Evolutionary conservation across 2,329 filamentous ascomycete genomes (phyloP), one percentile per base, ranked within the genome.

Genomic region (Verticillium nonalfalfae): DNA sequence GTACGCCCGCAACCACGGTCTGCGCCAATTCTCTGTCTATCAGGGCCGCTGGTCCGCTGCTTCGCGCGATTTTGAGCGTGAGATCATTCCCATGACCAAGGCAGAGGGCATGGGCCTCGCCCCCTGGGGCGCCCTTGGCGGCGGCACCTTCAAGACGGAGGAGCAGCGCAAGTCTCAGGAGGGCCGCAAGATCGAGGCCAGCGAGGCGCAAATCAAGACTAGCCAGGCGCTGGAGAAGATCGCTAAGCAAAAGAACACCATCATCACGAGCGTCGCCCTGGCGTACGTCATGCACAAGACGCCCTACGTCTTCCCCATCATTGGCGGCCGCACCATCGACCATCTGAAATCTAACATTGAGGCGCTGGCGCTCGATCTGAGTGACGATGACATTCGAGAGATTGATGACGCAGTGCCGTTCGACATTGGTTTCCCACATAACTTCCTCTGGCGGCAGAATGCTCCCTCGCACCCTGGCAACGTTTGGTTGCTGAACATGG

Each of bases 261-360:
- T 72, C 59, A 74, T 81, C 64, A 81, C 78, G 15, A 79, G 77
- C 63, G 71, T 83, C 61, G 89, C 90, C 9, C 74, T 93, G 31
- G 89, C 90, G 2, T 93, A 93, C 69, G 85, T 92, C 14, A 82
- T 90, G 80, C 81, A 85, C 65, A 91, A 92, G 75, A 78, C 86
- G 0, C 84, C 88, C 0, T 85, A 90, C 67, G 86, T 92, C 13
- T 91, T 90, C 69, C 90, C 90, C 1, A 85, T 93, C 50, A 78
- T 91, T 4, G 89, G 90, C 11, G 87, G 87, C 0, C 81, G 89
- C 11, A 91, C 86, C 67, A 72, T 90, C 10, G 84, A 88, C 58
- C 89, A 93, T 69, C 75, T 93, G 50, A 83, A 87, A 69, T 81
- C 79, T 61, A 92, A 91, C 68, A 88, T 92, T 65, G 83, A 88